Evolutionary conservation across 2,329 filamentous ascomycete species (phyloP).

Genomic region (Lecanosticta acicola): DNA sequence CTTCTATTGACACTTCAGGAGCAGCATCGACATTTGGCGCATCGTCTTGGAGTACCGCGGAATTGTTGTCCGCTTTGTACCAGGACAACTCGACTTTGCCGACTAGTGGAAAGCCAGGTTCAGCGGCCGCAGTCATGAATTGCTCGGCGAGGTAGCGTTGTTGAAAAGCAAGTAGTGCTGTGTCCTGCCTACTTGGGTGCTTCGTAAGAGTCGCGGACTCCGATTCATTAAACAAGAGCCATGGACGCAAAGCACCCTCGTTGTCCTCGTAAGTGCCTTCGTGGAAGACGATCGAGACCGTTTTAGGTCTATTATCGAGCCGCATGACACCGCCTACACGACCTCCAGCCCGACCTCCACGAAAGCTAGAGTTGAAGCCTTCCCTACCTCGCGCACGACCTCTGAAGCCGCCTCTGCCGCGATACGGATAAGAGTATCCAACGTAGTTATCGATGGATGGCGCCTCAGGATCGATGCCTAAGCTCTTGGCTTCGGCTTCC

Average conservation of each 20-base stretch:
- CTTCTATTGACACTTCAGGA: background rate
- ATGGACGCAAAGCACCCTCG: slow-evolving; percentile 65
- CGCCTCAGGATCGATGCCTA: slow-evolving; percentile 61
- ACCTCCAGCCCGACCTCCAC: slow-evolving; percentile 42
- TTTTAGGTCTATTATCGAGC: slow-evolving; percentile 70
- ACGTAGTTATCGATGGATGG: slow-evolving; percentile 19
- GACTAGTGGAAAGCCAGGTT: slow-evolving; percentile 52
- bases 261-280: slow-evolving; percentile 58
- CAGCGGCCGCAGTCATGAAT: slow-evolving; percentile 27
- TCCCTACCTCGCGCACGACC: slow-evolving; percentile 34
- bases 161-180: slow-evolving; percentile 39
- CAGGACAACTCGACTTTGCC: slow-evolving; percentile 62
- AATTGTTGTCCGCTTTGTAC: slow-evolving; percentile 31
- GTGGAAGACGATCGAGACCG: slow-evolving; percentile 51
- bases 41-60: background rate
- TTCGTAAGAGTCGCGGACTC: slow-evolving; percentile 36
- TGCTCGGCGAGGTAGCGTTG: slow-evolving; percentile 59
- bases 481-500: slow-evolving; percentile 63
- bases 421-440: slow-evolving; percentile 15
- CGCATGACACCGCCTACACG: slow-evolving; percentile 52
- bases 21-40: background rate
- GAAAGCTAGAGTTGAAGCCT: slow-evolving; percentile 40
- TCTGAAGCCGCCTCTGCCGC: slow-evolving; percentile 24
- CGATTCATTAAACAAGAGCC: slow-evolving; percentile 45
- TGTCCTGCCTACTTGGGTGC: slow-evolving; percentile 36